Conservation (phyloP, 805 yeast species). For the Pichia thaimueangensis region DNA sequence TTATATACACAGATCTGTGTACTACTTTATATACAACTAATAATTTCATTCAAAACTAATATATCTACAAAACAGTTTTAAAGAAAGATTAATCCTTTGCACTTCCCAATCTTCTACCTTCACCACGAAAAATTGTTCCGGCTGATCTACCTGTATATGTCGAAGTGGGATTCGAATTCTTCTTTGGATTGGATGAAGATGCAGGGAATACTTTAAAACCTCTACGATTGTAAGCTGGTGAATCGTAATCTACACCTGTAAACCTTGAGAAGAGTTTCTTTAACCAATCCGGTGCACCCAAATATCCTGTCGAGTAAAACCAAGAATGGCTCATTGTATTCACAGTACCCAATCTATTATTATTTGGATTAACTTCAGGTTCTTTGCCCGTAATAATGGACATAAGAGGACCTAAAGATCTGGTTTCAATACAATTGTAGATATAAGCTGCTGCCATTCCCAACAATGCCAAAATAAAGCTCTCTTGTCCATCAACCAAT, state of each 20-base stretch:
- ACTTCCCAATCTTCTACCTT: slow-evolving; percentile 34
- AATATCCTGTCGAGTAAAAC: slow-evolving; percentile 46
- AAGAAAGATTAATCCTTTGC: background rate
- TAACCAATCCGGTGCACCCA: slow-evolving; percentile 49
- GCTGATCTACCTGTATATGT: slow-evolving; percentile 11
- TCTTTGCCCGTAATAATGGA: slow-evolving; percentile 28
- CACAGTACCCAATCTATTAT: slow-evolving; percentile 27
- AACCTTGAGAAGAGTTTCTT: slow-evolving; percentile 24
- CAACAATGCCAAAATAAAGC: slow-evolving; percentile 36
- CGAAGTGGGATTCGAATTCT: slow-evolving; percentile 11
- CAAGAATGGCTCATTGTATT: slow-evolving; percentile 26
- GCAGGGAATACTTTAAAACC: slow-evolving; percentile 18
- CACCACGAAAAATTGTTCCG: slow-evolving; percentile 21
- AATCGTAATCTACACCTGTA: slow-evolving; percentile 28
- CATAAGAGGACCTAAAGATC: slow-evolving; percentile 43
- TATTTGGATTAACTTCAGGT: slow-evolving; percentile 16
- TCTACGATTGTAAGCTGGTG: slow-evolving; percentile 22
- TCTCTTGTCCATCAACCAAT: slow-evolving; percentile 37
- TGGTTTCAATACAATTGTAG: slow-evolving; percentile 57
- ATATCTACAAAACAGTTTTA: no score
- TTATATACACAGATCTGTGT: no score
- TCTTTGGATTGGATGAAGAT: slow-evolving; percentile 10
- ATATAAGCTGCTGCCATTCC: slow-evolving; percentile 55
- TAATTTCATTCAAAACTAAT: no score
- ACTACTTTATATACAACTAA: no score